Base-by-base conservation (phyloP, 441 rosid genomes). In the Brassica balearica region DNA sequence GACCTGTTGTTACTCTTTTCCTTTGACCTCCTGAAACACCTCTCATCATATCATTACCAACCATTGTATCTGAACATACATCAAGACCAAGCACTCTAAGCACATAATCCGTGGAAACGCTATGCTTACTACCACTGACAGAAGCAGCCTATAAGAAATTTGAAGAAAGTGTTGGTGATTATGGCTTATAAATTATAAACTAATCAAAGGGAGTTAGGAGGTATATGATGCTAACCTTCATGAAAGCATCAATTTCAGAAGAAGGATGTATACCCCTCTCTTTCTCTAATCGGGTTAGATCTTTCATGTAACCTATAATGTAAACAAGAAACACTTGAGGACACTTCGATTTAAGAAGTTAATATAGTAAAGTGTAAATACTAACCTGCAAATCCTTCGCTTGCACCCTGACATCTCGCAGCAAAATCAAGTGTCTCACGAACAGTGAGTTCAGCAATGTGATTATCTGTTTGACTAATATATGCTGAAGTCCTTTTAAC, bases 1-100 rank as follows among this genome's bases (percentile, higher is more conserved):
- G 55, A 94, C 98, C 97, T 81, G 99, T 90, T 48, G 99, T 91
- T 75, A 95, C 97, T 82, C 97, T 85, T 82, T 92, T 92, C 63
- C 91, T 90, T 70, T 92, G 99, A 64, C 99, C 99, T 61, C 99
- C 98, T 3, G 97, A 95, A 79, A 95, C 94, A 36, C 99, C 99
- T 85, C 97, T 88, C 76, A 90, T 83, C 98, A 95, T 95, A 58
- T 95, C 99, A 83, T 77, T 93, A 34, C 97, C 99, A 34, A 93
- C 98, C 51, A 88, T 66, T 10, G 99, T 95, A 67, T 95, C 97
- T 20, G 97, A 84, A 80, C 99, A 93, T 58, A 89, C 70, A 72
- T 93, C 96, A 72, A 95, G 97, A 70, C 97, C 99, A 80, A 95
- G 97, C 75, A 95, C 90, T 85, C 87, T 89, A 55, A 93, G 81